Conservation (phyloP, 352 stramenopile species). For the Globisporangium nodosum region DNA sequence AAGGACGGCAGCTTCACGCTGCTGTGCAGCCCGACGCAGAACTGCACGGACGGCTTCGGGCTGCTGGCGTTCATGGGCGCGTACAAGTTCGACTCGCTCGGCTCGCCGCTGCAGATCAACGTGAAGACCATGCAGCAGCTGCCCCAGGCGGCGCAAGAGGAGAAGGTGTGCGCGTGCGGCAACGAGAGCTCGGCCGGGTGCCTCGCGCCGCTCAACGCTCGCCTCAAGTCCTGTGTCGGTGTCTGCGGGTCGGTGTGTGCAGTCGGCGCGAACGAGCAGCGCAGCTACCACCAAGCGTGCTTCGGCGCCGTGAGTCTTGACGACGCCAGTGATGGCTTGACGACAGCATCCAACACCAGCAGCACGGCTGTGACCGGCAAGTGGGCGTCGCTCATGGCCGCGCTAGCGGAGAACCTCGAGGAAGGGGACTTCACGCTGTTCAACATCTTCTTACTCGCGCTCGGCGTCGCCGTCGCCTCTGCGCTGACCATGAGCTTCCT, state of each 20-base stretch:
- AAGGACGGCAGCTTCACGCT: slow-evolving; percentile 42
- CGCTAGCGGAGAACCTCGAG: slow-evolving; percentile 36
- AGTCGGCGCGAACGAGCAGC: slow-evolving; percentile 26
- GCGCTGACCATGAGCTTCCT: slow-evolving; percentile 40
- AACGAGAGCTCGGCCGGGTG: slow-evolving; percentile 27
- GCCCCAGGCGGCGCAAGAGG: slow-evolving; percentile 23
- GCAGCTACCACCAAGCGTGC: slow-evolving; percentile 34
- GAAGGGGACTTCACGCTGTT: slow-evolving; percentile 33
- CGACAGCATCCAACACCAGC: not conserved
- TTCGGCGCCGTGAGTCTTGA: slow-evolving; percentile 20
- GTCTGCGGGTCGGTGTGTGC: slow-evolving; percentile 57
- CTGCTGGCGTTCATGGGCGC: slow-evolving; percentile 51
- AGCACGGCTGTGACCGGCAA: slow-evolving; percentile 14
- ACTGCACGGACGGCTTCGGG: slow-evolving; percentile 53
- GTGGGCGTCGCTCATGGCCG: slow-evolving; percentile 30
- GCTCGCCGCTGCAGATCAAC: slow-evolving; percentile 64
- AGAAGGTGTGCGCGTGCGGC: slow-evolving; percentile 47
- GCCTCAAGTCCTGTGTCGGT: slow-evolving; percentile 44
- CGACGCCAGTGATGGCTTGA: slow-evolving; percentile 4
- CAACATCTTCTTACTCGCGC: slow-evolving; percentile 48
- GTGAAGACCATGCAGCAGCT: slow-evolving; percentile 61
- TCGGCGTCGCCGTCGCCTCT: slow-evolving; percentile 35
- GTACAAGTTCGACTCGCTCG: slow-evolving; percentile 63
- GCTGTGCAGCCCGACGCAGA: slow-evolving; percentile 37
- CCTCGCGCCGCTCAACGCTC: slow-evolving; percentile 40